Conservation (phyloP, 441 rosid genomes). For the Populus tomentosa region DNA sequence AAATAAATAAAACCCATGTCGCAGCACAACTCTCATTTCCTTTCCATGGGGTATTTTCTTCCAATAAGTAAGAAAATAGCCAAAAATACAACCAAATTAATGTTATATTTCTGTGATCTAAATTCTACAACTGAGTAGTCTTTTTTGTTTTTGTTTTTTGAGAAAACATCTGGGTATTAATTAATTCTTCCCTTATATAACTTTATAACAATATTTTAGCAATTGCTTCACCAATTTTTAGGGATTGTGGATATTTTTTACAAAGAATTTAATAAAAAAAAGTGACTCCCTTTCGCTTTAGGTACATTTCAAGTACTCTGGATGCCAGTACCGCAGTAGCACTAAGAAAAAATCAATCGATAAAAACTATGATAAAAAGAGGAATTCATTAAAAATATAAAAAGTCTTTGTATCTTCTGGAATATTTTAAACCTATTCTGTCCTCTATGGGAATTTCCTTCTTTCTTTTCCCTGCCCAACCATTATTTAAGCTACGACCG, state of each 20-base stretch:
- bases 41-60: neutral
- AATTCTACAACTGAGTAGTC: neutral
- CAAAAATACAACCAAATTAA: neutral
- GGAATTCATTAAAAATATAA: too few species aligned
- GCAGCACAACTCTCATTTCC: neutral
- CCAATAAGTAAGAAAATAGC: neutral
- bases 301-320: neutral
- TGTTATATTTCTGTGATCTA: neutral
- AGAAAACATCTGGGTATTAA: neutral
- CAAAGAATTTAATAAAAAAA: neutral
- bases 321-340: neutral
- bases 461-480: too few species aligned
- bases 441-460: too few species aligned
- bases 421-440: too few species aligned
- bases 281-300: neutral
- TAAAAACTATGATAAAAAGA: neutral
- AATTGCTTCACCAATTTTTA: too few species aligned
- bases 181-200: too few species aligned
- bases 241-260: too few species aligned
- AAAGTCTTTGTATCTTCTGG: too few species aligned
- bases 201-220: too few species aligned
- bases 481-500: too few species aligned
- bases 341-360: neutral
- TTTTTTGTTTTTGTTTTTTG: too few species aligned
- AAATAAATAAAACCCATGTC: neutral